Conservation (phyloP, 2,329 filamentous ascomycete genomes). For the Chrysoporthe cubensis region DNA sequence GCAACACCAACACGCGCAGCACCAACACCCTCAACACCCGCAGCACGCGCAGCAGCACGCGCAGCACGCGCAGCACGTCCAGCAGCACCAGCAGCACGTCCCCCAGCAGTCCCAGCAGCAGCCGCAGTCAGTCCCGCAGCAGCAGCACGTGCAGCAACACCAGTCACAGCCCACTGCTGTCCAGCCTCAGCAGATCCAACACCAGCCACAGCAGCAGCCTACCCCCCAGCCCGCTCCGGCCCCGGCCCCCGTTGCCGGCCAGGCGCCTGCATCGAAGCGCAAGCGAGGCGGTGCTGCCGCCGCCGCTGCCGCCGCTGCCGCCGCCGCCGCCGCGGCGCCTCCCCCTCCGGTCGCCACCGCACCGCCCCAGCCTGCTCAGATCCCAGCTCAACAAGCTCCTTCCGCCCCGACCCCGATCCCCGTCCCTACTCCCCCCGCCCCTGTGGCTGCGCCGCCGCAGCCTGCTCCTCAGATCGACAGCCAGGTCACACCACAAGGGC, state of each 20-base stretch:
- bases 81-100: slow-evolving; percentile 42
- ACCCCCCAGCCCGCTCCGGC: slow-evolving; percentile 35
- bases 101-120: slow-evolving; percentile 40
- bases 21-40: slow-evolving; percentile 32
- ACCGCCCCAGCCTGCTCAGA: slow-evolving; percentile 38
- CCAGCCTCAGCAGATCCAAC: slow-evolving; percentile 30
- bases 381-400: slow-evolving; percentile 40
- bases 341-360: slow-evolving; percentile 36
- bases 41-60: slow-evolving; percentile 36
- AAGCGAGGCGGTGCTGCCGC: slow-evolving; percentile 45
- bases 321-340: slow-evolving; percentile 37
- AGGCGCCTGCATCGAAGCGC: slow-evolving; percentile 28
- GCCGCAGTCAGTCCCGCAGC: slow-evolving; percentile 41
- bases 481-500: slow-evolving; percentile 45
- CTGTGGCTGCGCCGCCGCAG: slow-evolving; percentile 36
- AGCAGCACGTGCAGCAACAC: slow-evolving; percentile 36
- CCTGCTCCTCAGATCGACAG: slow-evolving; percentile 37
- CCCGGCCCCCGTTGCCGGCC: slow-evolving; percentile 32
- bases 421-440: slow-evolving; percentile 35
- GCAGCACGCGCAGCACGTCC: slow-evolving; percentile 35
- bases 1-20: slow-evolving; percentile 26
- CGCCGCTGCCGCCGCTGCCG: slow-evolving; percentile 37
- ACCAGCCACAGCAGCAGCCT: slow-evolving; percentile 36
- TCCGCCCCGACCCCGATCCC: slow-evolving; percentile 34
- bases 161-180: slow-evolving; percentile 30